A percentile compares a stretch with the other conserved stretches of the same genome.
phyloP scores from a whole-genome alignment of 169 alveolate genomes.

The Besnoitia besnoiti region DNA sequence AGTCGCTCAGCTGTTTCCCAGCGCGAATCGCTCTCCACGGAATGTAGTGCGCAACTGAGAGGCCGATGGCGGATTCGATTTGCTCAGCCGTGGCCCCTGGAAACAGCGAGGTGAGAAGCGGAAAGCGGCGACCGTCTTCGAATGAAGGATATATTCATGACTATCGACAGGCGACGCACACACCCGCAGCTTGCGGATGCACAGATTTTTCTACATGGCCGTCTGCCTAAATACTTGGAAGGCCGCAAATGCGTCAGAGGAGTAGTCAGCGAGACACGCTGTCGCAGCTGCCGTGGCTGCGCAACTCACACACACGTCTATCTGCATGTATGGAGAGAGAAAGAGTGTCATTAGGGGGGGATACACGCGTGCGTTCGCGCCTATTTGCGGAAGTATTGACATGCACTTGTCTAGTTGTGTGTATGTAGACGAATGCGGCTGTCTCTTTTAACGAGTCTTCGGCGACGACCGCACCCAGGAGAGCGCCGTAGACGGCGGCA shows the following conservation, averaged over 20 bases:
- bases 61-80: slow-evolving; percentile 87
- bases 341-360: background rate
- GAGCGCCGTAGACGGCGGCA: slow-evolving; percentile 89
- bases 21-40: slow-evolving; percentile 90
- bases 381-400: background rate
- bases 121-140: too few relatives aligned
- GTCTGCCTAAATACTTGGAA: too few relatives aligned
- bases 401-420: background rate
- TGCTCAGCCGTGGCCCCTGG: slow-evolving; percentile 74
- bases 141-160: too few relatives aligned
- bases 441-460: too few relatives aligned
- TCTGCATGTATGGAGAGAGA: background rate
- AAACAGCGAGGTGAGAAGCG: too few relatives aligned
- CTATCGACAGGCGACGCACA: too few relatives aligned
- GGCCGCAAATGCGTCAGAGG: too few relatives aligned
- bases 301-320: background rate
- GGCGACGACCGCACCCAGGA: slow-evolving; percentile 73
- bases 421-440: background rate
- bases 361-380: background rate
- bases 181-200: too few relatives aligned
- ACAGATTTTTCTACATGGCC: too few relatives aligned
- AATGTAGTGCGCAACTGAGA: slow-evolving; percentile 85
- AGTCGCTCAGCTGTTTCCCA: slow-evolving; percentile 78
- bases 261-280: too few relatives aligned
- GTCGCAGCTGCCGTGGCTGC: too few relatives aligned